Conservation (phyloP, 2,329 filamentous ascomycete species). For the Cadophora sp. region DNA sequence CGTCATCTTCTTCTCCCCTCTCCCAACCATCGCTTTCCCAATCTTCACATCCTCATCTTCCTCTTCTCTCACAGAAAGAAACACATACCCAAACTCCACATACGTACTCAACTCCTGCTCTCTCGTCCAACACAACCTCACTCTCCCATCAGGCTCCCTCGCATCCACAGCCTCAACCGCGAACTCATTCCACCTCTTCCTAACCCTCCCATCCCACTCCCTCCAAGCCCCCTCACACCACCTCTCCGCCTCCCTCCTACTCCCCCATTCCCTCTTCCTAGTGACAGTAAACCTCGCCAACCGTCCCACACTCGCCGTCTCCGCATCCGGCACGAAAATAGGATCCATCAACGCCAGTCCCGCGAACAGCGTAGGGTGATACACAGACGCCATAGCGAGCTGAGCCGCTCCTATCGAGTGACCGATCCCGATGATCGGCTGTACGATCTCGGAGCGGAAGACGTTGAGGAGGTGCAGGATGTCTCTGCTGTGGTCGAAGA, state of each 20-base stretch:
- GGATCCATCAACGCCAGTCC: background rate
- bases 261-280: background rate
- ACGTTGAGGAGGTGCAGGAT: background rate
- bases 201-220: background rate
- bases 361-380: background rate
- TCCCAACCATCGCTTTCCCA: background rate
- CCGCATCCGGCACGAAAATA: background rate
- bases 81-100: too few species aligned
- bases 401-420: background rate
- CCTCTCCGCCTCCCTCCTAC: background rate
- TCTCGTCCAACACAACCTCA: too few species aligned
- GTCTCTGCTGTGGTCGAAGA: too few species aligned
- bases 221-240: background rate
- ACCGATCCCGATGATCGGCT: background rate
- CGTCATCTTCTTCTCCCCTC: too few species aligned
- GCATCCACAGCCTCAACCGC: too few species aligned
- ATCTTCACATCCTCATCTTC: too few species aligned
- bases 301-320: background rate
- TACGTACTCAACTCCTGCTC: too few species aligned
- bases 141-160: too few species aligned
- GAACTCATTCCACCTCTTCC: background rate
- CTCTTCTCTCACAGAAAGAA: too few species aligned
- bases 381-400: background rate
- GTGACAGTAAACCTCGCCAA: background rate
- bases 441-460: background rate